Evolutionary conservation across 2,329 filamentous ascomycete species (phyloP).

Genomic region (Pochonia chlamydosporia): DNA sequence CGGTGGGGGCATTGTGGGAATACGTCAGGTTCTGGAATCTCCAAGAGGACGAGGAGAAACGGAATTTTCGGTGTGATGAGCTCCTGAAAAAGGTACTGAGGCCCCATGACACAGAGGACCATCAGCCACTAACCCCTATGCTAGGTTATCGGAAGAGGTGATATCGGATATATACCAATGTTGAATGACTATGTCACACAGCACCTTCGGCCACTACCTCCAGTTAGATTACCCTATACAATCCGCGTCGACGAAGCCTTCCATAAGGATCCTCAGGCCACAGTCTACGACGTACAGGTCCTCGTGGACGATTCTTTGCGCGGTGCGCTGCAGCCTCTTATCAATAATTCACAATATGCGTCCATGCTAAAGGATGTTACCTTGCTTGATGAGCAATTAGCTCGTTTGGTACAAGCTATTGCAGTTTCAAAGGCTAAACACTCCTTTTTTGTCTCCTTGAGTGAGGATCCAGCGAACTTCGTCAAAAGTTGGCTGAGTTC

Average conservation of each 20-base stretch:
- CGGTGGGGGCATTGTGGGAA: conserved; percentile 90
- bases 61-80: conserved; percentile 86
- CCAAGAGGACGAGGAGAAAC: conserved; percentile 92
- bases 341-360: conserved; percentile 65
- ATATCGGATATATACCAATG: conserved; percentile 78
- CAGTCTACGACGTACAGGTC: conserved; percentile 86
- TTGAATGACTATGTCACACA: conserved; percentile 73
- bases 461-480: conserved; percentile 77
- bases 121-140: conserved; percentile 4
- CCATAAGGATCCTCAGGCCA: conserved; percentile 67
- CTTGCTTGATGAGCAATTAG: conserved; percentile 76
- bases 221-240: conserved; percentile 82
- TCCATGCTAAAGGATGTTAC: conserved; percentile 70
- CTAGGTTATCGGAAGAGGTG: conserved; percentile 67
- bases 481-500: conserved; percentile 83
- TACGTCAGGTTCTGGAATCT: conserved; percentile 82
- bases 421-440: conserved; percentile 84
- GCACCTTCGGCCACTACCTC: conserved; percentile 74
- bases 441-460: conserved; percentile 74
- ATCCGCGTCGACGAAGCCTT: conserved; percentile 87
- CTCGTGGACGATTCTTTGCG: conserved; percentile 77
- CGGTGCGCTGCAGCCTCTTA: conserved; percentile 56
- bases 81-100: conserved; percentile 69
- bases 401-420: conserved; percentile 75
- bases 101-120: neutral